These are phyloP conservation scores for Leishmania martiniquensis DNA, from an alignment of 208 protist genomes.

Conservation along the genomic window DNA sequence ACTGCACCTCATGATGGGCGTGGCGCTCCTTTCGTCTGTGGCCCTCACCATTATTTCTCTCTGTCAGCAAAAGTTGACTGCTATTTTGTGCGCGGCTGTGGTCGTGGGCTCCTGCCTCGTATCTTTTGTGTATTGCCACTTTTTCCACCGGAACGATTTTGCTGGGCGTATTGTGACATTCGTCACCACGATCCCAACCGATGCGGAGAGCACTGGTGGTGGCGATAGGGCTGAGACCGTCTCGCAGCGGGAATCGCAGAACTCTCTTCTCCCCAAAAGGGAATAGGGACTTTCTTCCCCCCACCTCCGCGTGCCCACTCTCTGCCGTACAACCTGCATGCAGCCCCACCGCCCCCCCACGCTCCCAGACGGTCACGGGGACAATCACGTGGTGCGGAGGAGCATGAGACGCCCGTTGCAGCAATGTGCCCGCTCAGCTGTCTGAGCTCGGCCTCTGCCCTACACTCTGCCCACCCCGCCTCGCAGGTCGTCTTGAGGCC, in stretches of 20 bases:
- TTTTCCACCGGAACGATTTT: constrained; percentile 56
- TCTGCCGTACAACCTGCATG: not conserved
- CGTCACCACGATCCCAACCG: not conserved
- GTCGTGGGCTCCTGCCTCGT: constrained; percentile 34
- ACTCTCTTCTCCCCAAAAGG: not conserved
- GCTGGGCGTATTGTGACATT: constrained; percentile 68
- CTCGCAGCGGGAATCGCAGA: not conserved
- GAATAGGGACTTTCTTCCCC: not conserved
- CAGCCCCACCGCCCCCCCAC: not conserved
- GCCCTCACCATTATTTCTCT: constrained; percentile 53
- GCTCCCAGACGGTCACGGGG: not conserved
- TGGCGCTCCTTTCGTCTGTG: constrained; percentile 48
- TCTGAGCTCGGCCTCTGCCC: not conserved
- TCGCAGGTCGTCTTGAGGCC: not conserved
- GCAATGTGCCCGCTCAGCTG: not conserved
- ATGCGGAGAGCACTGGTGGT: not conserved
- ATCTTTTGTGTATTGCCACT: constrained; percentile 51
- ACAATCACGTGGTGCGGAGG: not conserved
- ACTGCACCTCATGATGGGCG: constrained; percentile 43
- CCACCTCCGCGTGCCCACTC: not conserved
- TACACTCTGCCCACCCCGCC: not conserved
- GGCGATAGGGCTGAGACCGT: not conserved
- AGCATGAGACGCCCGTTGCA: not conserved
- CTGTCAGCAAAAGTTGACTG: constrained; percentile 39
- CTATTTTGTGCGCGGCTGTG: constrained; percentile 43